These are phyloP conservation scores for Penicillium sp. DNA, from an alignment of 2,329 filamentous ascomycete genomes.

Conservation along the genomic window DNA sequence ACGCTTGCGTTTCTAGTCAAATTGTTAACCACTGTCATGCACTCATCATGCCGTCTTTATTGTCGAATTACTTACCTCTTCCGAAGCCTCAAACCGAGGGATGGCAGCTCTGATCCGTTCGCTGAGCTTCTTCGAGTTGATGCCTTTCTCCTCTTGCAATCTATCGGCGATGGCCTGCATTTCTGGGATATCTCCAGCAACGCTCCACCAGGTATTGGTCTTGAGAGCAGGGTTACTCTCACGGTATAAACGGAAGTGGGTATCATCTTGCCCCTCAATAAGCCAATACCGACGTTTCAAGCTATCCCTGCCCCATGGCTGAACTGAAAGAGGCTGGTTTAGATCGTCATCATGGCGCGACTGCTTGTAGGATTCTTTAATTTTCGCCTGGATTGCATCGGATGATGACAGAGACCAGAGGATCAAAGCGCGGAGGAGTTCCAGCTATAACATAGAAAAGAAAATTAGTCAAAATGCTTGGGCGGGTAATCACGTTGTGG, in stretches of 20 bases:
- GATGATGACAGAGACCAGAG: constrained; percentile 91
- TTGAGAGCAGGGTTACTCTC: constrained; percentile 83
- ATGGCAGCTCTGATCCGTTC: constrained; percentile 79
- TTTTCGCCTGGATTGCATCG: constrained; percentile 77
- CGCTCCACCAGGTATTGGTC: constrained; percentile 87
- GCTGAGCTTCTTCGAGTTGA: constrained; percentile 77
- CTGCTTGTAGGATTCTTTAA: constrained; percentile 89
- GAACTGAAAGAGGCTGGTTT: constrained; percentile 87
- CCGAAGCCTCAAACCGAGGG: constrained; percentile 88
- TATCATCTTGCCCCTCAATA: constrained; percentile 92
- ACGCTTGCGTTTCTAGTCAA: constrained; percentile 79
- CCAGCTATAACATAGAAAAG: constrained; percentile 64
- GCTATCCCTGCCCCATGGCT: constrained; percentile 87
- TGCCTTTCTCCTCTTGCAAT: constrained; percentile 78
- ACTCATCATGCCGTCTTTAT: neutral
- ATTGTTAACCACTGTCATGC: constrained; percentile 22
- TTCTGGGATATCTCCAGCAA: constrained; percentile 90
- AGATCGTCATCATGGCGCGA: constrained; percentile 76
- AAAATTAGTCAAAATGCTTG: constrained; percentile 11
- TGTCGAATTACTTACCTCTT: constrained; percentile 69
- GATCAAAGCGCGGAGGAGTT: constrained; percentile 79
- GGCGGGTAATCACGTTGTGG: neutral
- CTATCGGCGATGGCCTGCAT: constrained; percentile 76
- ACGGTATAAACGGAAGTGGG: constrained; percentile 88
- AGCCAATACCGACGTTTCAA: constrained; percentile 93